Evolutionary conservation across 1,139 yeast species (phyloP).

Genomic region (Taphrina betulina): DNA sequence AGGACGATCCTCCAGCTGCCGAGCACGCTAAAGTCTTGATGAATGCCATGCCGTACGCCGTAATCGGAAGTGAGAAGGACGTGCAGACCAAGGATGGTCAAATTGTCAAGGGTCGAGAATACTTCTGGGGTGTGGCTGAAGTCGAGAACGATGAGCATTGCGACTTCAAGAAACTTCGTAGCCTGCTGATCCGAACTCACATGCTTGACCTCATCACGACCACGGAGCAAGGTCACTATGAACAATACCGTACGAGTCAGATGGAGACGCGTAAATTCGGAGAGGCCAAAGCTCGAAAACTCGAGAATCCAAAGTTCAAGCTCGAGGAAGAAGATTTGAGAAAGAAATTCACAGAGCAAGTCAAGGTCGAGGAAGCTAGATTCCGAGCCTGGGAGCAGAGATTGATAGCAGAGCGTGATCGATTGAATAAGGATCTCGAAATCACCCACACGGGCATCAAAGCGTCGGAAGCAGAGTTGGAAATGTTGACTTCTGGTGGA

Average conservation of each 20-base stretch:
- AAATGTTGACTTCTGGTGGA: slow-evolving; percentile 10
- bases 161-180: slow-evolving; percentile 89
- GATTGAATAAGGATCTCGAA: slow-evolving; percentile 90
- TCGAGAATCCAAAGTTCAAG: slow-evolving; percentile 84
- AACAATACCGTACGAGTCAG: slow-evolving; percentile 78
- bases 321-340: slow-evolving; percentile 95
- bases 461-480: slow-evolving; percentile 29
- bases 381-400: slow-evolving; percentile 98
- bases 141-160: slow-evolving; percentile 95
- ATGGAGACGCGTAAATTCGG: slow-evolving; percentile 62
- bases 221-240: slow-evolving; percentile 91
- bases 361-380: slow-evolving; percentile 92
- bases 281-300: slow-evolving; percentile 47
- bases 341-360: slow-evolving; percentile 96
- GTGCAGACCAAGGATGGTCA: slow-evolving; percentile 74
- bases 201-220: slow-evolving; percentile 84
- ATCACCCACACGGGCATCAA: slow-evolving; percentile 57
- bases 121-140: slow-evolving; percentile 97
- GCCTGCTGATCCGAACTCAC: slow-evolving; percentile 83
- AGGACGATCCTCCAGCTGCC: slow-evolving; percentile 38
- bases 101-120: slow-evolving; percentile 82
- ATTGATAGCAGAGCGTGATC: slow-evolving; percentile 88
- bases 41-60: slow-evolving; percentile 82
- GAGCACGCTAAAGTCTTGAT: slow-evolving; percentile 37
- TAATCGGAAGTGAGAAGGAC: slow-evolving; percentile 87